A percentile compares a stretch with the other conserved stretches of the same genome.
Evolutionary conservation across 2,329 filamentous ascomycete genomes (phyloP).

Genomic region (Aspergillus hortae): DNA sequence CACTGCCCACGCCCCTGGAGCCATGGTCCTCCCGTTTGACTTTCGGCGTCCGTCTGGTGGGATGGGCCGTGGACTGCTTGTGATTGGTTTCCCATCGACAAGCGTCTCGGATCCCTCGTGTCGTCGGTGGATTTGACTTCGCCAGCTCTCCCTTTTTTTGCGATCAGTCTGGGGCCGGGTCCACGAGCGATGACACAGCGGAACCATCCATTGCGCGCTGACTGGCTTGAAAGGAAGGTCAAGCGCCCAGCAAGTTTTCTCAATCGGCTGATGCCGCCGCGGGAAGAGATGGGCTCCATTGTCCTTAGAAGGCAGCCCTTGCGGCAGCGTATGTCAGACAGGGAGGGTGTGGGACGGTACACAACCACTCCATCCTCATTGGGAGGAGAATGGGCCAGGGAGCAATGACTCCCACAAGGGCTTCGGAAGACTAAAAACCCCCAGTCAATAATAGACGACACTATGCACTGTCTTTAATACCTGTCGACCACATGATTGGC

Average conservation of each 20-base stretch:
- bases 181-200: not conserved
- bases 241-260: too few species aligned
- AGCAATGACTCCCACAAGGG: not conserved
- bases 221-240: too few species aligned
- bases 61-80: not conserved
- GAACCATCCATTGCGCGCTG: not conserved
- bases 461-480: not conserved
- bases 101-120: not conserved
- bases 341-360: not conserved
- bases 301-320: too few species aligned
- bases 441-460: not conserved
- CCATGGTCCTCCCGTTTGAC: slow-evolving; percentile 2
- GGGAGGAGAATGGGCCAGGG: not conserved
- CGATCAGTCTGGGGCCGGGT: not conserved
- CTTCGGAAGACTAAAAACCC: not conserved
- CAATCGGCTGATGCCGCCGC: too few species aligned
- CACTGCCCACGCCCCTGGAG: slow-evolving; percentile 1
- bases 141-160: not conserved
- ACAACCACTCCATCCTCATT: not conserved
- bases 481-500: not conserved
- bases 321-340: not conserved
- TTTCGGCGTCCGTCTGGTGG: not conserved
- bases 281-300: too few species aligned
- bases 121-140: not conserved
- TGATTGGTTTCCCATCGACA: not conserved